Base-by-base conservation (phyloP, 2,329 filamentous ascomycete species). In the Seiridium unicorne region DNA sequence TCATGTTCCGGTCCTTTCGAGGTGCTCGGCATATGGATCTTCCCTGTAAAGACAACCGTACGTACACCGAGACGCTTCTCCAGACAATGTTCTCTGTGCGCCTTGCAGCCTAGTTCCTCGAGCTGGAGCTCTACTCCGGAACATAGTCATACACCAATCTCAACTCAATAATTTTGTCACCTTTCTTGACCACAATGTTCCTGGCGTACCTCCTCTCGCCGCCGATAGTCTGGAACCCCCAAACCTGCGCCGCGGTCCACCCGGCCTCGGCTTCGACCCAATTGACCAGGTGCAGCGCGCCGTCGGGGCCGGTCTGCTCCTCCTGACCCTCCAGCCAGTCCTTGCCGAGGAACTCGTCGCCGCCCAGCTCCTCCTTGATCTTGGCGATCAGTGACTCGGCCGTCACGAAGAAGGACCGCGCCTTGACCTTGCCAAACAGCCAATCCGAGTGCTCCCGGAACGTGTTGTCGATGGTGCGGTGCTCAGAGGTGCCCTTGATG, bases 401-500 rank as follows among this genome's bases (percentile, higher is more conserved):
- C 18, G 75, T 78, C 26, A 76, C 70, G 71, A 82, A 87, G 51
- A 79, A 75, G 48, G 82, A 85, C 62, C 80, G 81, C 60, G 89
- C 91, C 56, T 79, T 78, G 63, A 95, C 83, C 59, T 76, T 78
- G 61, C 93, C 93, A 73, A 96, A 97, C 65, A 96, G 84, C 81
- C 87, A 88, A 79, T 97, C 92, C 32, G 77, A 78, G 79, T 93
- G 91, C 63, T 85, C 83, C 66, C 89, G 87, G 66, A 66, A 73
- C 58, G 66, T 67, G 72, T 74, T 70, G 77, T 87, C 84, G 57
- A 84, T 68, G 70, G 78, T 82, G 61, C 84, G 84, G 64, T 74
- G 72, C 80, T 87, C 84, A 47, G 77, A 70, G 55, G 79, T 93
- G 68, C 86, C 88, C 69, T 84, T 85, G 64, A 96, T 79, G 59